Evolutionary conservation across 768 basidiomycete species (phyloP), one percentile per base, ranked within the genome.

Genomic region (Sistotremastrum suecicum): DNA sequence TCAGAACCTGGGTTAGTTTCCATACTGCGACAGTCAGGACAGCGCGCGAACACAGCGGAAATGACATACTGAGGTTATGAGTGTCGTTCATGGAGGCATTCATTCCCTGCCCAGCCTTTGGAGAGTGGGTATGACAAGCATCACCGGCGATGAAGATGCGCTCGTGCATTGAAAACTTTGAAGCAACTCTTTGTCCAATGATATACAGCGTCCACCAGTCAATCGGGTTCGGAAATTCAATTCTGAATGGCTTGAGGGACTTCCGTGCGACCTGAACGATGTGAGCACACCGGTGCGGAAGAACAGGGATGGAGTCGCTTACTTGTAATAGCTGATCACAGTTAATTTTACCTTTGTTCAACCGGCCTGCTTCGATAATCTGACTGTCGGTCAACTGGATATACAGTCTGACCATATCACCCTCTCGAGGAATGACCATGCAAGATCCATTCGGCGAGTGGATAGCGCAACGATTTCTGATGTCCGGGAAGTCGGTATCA

Each of bases 401-500:
- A 57, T 86, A 87, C 3, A 86, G 53, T 41, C 84, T 71, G 28
- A 84, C 72, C 52, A 70, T 73, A 58, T 80, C 78, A 1, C 63
- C 72, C 54, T 83, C 78, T 34, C 84, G 71, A 0, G 84, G 84
- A 43, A 88, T 83, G 39, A 83, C 56, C 76, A 86, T 79, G 47
- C 78, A 75, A 0, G 79, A 75, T 1, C 81, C 78, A 42, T 73
- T 68, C 35, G 69, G 67, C 0, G 83, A 84, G 58, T 86, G 83
- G n/a, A 86, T 72, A 0, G 64, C 75, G 42, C 66, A 65, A 51
- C 66, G 69, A 46, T 76, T 77, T 11, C 83, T 75, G 48, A 83
- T 78, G 56, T 87, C 83, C 0, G 85, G 85, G 49, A 86, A 83
- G 55, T 85, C 66, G 1, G 83, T 84, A n/a, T 77, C 70, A 0